These are phyloP conservation scores for Microdochium paspali DNA, from an alignment of 2,329 filamentous ascomycete genomes.

Conservation along the genomic window DNA sequence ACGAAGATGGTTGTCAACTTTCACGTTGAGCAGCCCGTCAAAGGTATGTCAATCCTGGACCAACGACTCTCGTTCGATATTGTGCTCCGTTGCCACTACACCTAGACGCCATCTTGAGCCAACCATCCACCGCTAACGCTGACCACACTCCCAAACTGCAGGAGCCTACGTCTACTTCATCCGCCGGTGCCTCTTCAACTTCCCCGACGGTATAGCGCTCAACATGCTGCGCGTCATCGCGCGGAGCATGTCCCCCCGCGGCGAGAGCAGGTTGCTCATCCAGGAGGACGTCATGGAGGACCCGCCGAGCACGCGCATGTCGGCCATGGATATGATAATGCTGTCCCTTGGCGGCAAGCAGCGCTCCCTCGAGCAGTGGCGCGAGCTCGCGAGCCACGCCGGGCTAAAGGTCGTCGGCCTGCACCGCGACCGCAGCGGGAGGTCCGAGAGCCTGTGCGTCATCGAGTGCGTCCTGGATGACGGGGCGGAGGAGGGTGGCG, in stretches of 20 bases:
- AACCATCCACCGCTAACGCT: no score
- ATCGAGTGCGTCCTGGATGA: not conserved
- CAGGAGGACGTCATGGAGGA: constrained; percentile 19
- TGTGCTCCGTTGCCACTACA: not conserved
- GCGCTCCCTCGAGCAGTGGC: constrained; percentile 16
- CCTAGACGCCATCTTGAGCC: no score
- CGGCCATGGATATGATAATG: constrained; percentile 21
- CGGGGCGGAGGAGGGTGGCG: not conserved
- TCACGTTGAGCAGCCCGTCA: constrained; percentile 18
- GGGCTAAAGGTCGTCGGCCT: constrained; percentile 9
- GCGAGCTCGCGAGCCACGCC: constrained; percentile 11
- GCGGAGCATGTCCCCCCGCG: not conserved
- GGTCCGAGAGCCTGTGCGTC: not conserved
- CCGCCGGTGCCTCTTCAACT: constrained; percentile 26
- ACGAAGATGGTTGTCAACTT: constrained; percentile 19
- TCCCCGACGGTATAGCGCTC: constrained; percentile 14
- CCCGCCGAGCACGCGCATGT: constrained; percentile 13
- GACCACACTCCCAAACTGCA: constrained; percentile 5
- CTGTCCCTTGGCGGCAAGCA: constrained; percentile 22
- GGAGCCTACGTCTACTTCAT: constrained; percentile 26
- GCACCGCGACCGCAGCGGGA: not conserved
- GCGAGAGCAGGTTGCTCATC: constrained; percentile 23
- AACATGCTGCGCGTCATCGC: not conserved
- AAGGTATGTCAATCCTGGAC: constrained; percentile 13
- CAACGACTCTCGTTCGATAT: constrained; percentile 3